Conservation (phyloP, 164 flowering plant species). For the Brasenia schreberi region DNA sequence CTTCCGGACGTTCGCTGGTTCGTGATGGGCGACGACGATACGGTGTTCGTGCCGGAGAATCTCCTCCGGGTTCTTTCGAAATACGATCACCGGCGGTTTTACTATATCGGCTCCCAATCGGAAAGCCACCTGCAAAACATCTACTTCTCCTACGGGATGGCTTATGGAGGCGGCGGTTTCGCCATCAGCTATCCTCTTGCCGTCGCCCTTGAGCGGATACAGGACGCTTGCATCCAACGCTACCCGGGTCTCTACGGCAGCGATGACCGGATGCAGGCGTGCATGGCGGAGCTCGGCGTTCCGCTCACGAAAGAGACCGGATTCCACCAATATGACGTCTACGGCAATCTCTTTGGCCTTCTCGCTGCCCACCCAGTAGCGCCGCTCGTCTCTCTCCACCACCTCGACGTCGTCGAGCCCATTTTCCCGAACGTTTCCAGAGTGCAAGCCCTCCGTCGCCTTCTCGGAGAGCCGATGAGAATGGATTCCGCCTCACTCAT, state of each 20-base stretch:
- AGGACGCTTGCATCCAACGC: conserved; percentile 44
- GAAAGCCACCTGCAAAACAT: conserved; percentile 64
- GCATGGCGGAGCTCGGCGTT: conserved; percentile 79
- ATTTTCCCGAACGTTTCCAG: conserved; percentile 43
- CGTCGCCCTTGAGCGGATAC: conserved; percentile 32
- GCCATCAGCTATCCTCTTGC: conserved; percentile 59
- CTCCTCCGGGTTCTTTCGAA: conserved; percentile 41
- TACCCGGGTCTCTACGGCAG: conserved; percentile 55
- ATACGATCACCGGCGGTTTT: conserved; percentile 44
- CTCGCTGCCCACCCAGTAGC: conserved; percentile 73
- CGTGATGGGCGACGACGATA: conserved; percentile 77
- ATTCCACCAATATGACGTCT: conserved; percentile 42
- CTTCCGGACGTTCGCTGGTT: conserved; percentile 40
- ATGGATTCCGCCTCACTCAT: conserved; percentile 58
- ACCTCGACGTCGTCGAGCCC: conserved; percentile 60
- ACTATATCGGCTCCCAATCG: conserved; percentile 54
- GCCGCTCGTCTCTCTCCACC: conserved; percentile 69
- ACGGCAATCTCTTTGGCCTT: conserved; percentile 49
- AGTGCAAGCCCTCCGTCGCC: conserved; percentile 26
- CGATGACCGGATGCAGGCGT: conserved; percentile 67
- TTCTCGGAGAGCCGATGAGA: conserved; percentile 20
- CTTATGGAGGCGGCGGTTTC: conserved; percentile 72
- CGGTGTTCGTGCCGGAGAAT: conserved; percentile 48
- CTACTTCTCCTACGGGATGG: conserved; percentile 44
- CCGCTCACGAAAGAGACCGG: conserved; percentile 57